Base-by-base conservation (phyloP, 371 early-diverging fungal species). In the Syncephalis fuscata region DNA sequence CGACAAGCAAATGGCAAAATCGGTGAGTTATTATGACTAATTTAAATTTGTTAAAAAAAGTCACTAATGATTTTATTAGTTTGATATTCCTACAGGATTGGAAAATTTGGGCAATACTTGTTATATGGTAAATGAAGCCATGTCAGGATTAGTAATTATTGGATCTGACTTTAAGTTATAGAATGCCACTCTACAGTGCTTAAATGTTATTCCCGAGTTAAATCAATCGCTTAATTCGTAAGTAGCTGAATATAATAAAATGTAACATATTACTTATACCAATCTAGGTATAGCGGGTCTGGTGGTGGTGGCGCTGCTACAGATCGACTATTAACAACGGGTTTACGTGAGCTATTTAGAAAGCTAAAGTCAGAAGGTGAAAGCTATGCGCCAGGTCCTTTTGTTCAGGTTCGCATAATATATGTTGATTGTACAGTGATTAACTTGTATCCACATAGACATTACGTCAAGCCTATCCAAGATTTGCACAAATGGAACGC, bases 21-120 rank as follows among this genome's bases (percentile, higher is more conserved):
- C 87, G 17, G 86, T 85, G 70, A 56, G 73, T 47, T 4, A 41
- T 45, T 47, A 20, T 51, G 17, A 7, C 46, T 46, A 11, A 20
- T 45, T 46, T 14, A 32, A 8, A 42, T 46, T 36, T 55, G 9
- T 16, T 20, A 3, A 7, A 21, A 9, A 39, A 11, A 48, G 5
- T 1, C 27, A 16, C 24, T 39, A 16, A 32, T 44, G 32, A 8
- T n/a, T 41, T 19, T 14, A 43, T 16, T 65, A 78, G 76, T 54
- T 81, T 54, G 65, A 91, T 25, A 76, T 93, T 43, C 94, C 95
- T 9, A 70, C 85, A 11, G 98, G 95, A 24, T 66, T 97, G 37
- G 68, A 66, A 27, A 97, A 97, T 57, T 62, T 94, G 32, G 98
- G 99, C 16, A 98, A 99, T 66, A 99, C 98, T 1, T 99, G 99